Evolutionary conservation across 1,284 basidiomycete genomes (phyloP), one percentile per base, ranked within the genome.

Genomic region (Puccinia horiana): DNA sequence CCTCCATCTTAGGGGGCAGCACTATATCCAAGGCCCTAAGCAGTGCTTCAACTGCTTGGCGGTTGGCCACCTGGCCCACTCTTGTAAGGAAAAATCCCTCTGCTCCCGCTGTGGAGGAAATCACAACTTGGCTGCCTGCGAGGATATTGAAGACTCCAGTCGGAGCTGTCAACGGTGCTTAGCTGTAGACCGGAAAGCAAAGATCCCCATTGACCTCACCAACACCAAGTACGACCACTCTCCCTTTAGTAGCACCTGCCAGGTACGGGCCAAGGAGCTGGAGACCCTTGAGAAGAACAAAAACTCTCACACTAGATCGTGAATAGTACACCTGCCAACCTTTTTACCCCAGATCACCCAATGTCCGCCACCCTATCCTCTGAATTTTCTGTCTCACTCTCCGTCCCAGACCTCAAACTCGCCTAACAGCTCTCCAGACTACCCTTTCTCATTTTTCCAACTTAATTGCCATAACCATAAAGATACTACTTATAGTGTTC

Each of bases 11-110:
- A 40, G 65, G 40, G 65, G 37, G 3, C 37, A 40, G 23, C 35
- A 44, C 35, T 69, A 69, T 11, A 40, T 40, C 18, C 65, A 40
- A 40, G 65, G 65, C 20, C 65, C 65, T 8, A 40, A 40, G 11
- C 65, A 69, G n/a, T 69, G 65, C 65, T 69, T 40, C 35, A 69
- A 69, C n/a, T 69, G 65, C 29, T 69, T 69, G 23, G 37, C 20
- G 35, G 65, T 69, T 3, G 65, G 65, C 5, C 65, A 69, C 20
- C 40, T 69, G 40, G 65, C 65, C 18, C 42, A 40, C 14, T 40
- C 65, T 3, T 69, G 65, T 35, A 69, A 69, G 29, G 42, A 69
- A 5, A 69, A 69, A 40, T 16, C 65, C 18, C 35, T 69, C 9
- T 40, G 65, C 65, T 40, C 23, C 35, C 18, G 42, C 5, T 69